phyloP scores from a whole-genome alignment of 164 flowering plant genomes.

The Vitis riparia region DNA sequence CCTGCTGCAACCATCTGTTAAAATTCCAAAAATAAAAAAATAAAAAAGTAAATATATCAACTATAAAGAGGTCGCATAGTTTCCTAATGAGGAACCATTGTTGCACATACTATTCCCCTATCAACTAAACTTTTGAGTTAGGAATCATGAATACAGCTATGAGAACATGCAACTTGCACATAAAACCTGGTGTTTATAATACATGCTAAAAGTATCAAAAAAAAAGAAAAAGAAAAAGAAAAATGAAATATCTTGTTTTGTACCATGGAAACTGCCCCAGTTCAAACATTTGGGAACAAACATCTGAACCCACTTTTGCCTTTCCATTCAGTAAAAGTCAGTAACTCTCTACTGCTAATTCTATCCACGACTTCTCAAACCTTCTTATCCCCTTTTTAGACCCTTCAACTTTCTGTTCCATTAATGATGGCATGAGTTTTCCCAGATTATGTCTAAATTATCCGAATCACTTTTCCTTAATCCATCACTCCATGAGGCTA shows the following conservation, averaged over 20 bases:
- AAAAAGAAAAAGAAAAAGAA: no score
- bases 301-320: no score
- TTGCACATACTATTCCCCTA: background rate
- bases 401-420: background rate
- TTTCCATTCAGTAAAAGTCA: no score
- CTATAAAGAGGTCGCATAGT: background rate
- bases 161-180: background rate
- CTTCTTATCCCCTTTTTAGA: background rate
- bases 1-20: slow-evolving; percentile 92
- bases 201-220: no score
- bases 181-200: background rate
- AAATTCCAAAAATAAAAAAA: slow-evolving; percentile 7
- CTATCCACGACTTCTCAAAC: no score
- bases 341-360: no score
- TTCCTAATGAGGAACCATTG: background rate
- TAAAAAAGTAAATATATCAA: background rate
- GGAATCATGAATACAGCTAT: no score
- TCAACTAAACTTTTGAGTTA: background rate
- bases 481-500: background rate
- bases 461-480: background rate
- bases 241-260: no score
- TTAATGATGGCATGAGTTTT: no score
- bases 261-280: no score
- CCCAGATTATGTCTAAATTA: background rate
- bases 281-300: background rate